A percentile compares a stretch with the other conserved stretches of the same genome.
phyloP scores from a whole-genome alignment of 345 rosid species.

The Arabidopsis arenosa region DNA sequence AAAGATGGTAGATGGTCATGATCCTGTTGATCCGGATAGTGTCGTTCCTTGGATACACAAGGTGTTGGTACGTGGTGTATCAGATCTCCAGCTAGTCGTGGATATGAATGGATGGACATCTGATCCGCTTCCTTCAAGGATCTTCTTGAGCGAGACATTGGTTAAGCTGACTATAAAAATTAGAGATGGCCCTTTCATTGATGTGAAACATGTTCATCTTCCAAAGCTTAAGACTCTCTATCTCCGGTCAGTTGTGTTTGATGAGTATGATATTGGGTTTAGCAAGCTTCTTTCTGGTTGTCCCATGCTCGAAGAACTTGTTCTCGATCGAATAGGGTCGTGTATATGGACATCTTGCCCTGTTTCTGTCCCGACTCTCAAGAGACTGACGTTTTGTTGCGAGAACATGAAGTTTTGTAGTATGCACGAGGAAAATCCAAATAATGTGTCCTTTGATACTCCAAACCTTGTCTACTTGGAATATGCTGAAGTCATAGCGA shows the following conservation, averaged over 20 bases:
- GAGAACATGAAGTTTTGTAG: accelerated
- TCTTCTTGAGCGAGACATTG: slow-evolving; percentile 9
- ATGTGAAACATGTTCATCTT: neutral
- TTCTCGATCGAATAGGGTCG: neutral
- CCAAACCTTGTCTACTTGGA: slow-evolving; percentile 26
- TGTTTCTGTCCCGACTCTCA: slow-evolving; percentile 25
- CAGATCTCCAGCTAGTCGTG: neutral
- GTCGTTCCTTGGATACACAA: slow-evolving; percentile 6
- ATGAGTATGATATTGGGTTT: neutral
- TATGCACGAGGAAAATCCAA: neutral
- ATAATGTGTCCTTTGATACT: slow-evolving; percentile 7
- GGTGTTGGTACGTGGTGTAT: slow-evolving; percentile 18
- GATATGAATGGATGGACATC: too few relatives aligned
- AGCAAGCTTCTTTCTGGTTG: slow-evolving; percentile 20
- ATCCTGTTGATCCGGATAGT: neutral
- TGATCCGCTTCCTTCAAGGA: neutral
- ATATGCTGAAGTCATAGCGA: neutral
- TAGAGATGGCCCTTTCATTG: neutral
- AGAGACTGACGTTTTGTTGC: neutral
- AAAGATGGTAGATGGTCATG: neutral
- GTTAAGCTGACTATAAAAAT: neutral
- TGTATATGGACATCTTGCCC: neutral
- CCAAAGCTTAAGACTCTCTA: slow-evolving; percentile 22
- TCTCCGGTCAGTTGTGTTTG: neutral
- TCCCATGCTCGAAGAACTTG: slow-evolving; percentile 10